phyloP scores from a whole-genome alignment of 2,329 filamentous ascomycete species.

The Fusarium pseudocircinatum region DNA sequence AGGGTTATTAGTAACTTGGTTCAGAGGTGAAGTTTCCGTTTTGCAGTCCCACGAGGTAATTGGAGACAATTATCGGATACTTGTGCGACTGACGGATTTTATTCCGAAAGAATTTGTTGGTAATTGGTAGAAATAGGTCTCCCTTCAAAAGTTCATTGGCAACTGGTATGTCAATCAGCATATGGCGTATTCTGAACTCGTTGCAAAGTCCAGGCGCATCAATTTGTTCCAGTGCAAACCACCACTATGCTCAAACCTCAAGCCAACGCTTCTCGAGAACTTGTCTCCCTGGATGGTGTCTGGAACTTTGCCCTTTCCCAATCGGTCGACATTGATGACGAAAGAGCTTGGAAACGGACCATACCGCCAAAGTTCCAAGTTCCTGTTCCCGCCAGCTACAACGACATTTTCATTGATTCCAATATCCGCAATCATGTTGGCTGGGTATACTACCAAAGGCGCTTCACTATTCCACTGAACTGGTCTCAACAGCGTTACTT shows the following conservation, averaged over 20 bases:
- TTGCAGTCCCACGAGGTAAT: no score
- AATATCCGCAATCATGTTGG: neutral
- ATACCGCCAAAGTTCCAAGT: neutral
- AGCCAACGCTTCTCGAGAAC: neutral
- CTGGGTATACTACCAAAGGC: neutral
- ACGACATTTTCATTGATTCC: neutral
- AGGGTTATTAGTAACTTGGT: neutral
- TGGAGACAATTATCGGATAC: neutral
- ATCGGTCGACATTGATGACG: neutral
- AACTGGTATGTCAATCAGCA: neutral
- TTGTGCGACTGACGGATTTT: neutral
- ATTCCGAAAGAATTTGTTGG: neutral
- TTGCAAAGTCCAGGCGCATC: neutral
- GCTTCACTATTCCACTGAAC: neutral
- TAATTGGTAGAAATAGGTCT: neutral
- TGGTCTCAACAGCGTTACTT: neutral
- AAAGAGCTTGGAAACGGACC: neutral
- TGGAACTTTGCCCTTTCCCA: neutral
- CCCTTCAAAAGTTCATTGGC: accelerated
- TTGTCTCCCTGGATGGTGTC: neutral
- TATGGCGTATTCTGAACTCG: accelerated
- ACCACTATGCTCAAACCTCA: neutral
- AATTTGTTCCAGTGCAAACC: neutral
- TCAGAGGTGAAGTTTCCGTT: neutral
- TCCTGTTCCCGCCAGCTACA: neutral